Conservation (phyloP, 1,139 yeast species). For the Protomyces arabidopsidicola region DNA sequence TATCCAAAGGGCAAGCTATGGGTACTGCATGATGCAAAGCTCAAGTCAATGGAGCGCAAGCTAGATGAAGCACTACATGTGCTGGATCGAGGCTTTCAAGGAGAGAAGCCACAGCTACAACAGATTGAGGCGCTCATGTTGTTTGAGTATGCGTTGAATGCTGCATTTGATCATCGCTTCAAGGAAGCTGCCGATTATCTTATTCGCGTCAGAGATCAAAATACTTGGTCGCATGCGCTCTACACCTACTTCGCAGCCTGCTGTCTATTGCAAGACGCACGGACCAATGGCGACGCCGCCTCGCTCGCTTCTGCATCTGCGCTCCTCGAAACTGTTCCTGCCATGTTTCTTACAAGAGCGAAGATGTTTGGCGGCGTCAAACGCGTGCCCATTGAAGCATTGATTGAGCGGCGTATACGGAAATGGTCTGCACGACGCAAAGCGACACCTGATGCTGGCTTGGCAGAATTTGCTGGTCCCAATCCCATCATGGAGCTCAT, state of each 20-base stretch:
- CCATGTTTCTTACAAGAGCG: slow-evolving; percentile 54
- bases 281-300: slow-evolving; percentile 38
- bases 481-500: slow-evolving; percentile 80
- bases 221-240: slow-evolving; percentile 88
- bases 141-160: slow-evolving; percentile 78
- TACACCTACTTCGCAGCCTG: slow-evolving; percentile 83
- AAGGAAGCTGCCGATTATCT: slow-evolving; percentile 79
- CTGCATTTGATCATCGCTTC: slow-evolving; percentile 68
- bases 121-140: slow-evolving; percentile 84
- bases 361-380: slow-evolving; percentile 54
- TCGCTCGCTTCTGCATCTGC: slow-evolving; percentile 46
- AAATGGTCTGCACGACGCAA: slow-evolving; percentile 48
- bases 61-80: slow-evolving; percentile 61
- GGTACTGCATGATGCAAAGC: slow-evolving; percentile 85
- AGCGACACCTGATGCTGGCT: slow-evolving; percentile 36
- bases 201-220: slow-evolving; percentile 61
- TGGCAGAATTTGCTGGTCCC: slow-evolving; percentile 75
- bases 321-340: slow-evolving; percentile 58
- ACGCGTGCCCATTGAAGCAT: slow-evolving; percentile 86
- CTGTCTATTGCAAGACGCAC: slow-evolving; percentile 61
- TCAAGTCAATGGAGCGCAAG: slow-evolving; percentile 69
- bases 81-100: slow-evolving; percentile 43
- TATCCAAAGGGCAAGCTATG: slow-evolving; percentile 90
- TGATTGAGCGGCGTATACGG: slow-evolving; percentile 65
- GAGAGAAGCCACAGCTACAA: slow-evolving; percentile 67